Evolutionary conservation across 2,329 filamentous ascomycete genomes (phyloP).

Genomic region (Paracoccidioides brasiliensis): DNA sequence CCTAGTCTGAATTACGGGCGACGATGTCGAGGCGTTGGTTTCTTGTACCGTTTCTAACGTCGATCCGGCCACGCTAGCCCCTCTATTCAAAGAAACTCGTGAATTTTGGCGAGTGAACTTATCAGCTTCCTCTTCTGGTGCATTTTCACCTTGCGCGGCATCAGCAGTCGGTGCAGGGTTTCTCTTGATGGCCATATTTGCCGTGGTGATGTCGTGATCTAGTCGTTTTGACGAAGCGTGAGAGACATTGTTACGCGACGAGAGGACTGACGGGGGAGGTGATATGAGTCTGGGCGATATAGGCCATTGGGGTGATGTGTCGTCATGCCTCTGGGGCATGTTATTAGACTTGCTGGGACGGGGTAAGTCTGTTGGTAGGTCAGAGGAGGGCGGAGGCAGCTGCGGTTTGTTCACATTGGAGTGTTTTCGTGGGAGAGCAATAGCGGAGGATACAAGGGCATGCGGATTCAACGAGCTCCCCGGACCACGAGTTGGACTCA

Average conservation of each 20-base stretch:
- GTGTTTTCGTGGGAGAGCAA: slow-evolving; percentile 52
- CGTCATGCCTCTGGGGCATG: slow-evolving; percentile 20
- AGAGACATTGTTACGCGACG: slow-evolving; percentile 24
- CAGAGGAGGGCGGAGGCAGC: slow-evolving; percentile 46
- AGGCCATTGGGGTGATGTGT: slow-evolving; percentile 57
- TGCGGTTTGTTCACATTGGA: slow-evolving; percentile 56
- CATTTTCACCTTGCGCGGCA: slow-evolving; percentile 20
- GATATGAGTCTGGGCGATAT: slow-evolving; percentile 36
- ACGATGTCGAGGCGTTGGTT: slow-evolving; percentile 63
- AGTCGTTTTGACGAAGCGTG: slow-evolving; percentile 27
- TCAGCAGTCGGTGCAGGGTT: slow-evolving; percentile 11
- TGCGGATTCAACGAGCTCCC: slow-evolving; percentile 27
- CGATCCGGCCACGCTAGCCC: slow-evolving; percentile 45
- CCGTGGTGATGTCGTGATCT: slow-evolving; percentile 33
- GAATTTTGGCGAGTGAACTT: slow-evolving; percentile 15
- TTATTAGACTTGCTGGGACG: slow-evolving; percentile 49
- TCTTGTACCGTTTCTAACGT: slow-evolving; percentile 85
- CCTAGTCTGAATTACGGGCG: slow-evolving; percentile 29
- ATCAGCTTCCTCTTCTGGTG: slow-evolving; percentile 10
- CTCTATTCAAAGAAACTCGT: slow-evolving; percentile 45
- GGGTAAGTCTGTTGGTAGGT: slow-evolving; percentile 48
- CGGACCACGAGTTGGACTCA: slow-evolving; percentile 45
- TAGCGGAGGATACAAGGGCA: slow-evolving; percentile 42
- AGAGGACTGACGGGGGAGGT: slow-evolving; percentile 42
- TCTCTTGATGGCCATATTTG: slow-evolving; percentile 43